Evolutionary conservation across 2,329 filamentous ascomycete genomes (phyloP).

Genomic region (Aspergillus neotritici): DNA sequence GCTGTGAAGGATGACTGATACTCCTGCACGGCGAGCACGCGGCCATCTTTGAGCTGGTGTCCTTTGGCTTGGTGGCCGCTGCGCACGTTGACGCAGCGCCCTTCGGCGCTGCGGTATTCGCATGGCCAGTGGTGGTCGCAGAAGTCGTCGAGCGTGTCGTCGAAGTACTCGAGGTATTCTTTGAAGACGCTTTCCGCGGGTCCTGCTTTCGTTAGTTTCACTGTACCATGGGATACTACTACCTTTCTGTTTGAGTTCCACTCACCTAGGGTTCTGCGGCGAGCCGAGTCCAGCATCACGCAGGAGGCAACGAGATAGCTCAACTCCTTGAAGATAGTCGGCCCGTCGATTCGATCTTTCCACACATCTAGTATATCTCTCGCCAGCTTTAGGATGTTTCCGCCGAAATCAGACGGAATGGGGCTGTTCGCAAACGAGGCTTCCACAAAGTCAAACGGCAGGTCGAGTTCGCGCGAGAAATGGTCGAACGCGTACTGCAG

Average conservation of each 20-base stretch:
- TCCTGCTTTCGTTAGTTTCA: background rate
- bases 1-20: background rate
- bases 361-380: background rate
- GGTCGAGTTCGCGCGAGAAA: background rate
- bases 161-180: slow-evolving; percentile 1
- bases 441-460: slow-evolving; percentile 1
- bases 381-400: background rate
- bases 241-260: background rate
- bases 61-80: slow-evolving; percentile 1
- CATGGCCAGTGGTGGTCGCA: slow-evolving; percentile 2
- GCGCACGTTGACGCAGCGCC: background rate
- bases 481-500: slow-evolving; percentile 1
- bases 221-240: background rate
- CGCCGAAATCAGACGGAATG: background rate
- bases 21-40: background rate
- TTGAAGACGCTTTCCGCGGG: slow-evolving; percentile 1
- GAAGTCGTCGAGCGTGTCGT: slow-evolving; percentile 1
- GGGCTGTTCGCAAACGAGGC: background rate
- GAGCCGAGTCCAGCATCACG: background rate
- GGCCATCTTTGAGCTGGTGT: background rate
- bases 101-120: background rate
- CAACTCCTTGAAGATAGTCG: background rate
- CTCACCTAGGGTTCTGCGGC: background rate
- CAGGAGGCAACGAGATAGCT: background rate
- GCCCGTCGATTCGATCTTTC: background rate